Base-by-base conservation (phyloP, 1,284 basidiomycete genomes). In the Ganoderma multipileum region DNA sequence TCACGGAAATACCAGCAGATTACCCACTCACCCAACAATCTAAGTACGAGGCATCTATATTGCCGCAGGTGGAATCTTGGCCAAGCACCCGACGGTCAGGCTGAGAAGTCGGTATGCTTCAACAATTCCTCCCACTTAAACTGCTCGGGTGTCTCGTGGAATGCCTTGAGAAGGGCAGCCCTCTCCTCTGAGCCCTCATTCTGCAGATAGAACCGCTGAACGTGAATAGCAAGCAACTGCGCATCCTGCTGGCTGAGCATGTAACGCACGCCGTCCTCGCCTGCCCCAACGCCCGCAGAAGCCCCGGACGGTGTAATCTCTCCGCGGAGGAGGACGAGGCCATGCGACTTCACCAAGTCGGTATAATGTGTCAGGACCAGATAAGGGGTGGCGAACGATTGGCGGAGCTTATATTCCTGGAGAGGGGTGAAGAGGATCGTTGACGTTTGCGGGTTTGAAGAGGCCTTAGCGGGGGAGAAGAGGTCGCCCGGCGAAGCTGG, bases 281-380 rank as follows among this genome's bases (percentile, higher is more conserved):
- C 71, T 69, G 70, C 54, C 58, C 71, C 68, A 54, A 42, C 64
- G 33, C 75, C 77, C 11, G 76, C 81, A 60, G 78, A 77, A n/a
- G 82, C 79, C n/a, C 87, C 80, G 2, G 86, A 82, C 1, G 93
- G 90, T 0, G 95, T 95, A 71, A 99, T 91, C 80, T 99, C 97
- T 23, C 97, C 98, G 44, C 96, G 87, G 81, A 99, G 86, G 8
- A 99, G 87, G 0, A 98, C 95, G 54, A 94, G 79, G 18, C 89
- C 91, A 78, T 99, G 97, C 7, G 91, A 91, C 33, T 86, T 78
- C 1, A 91, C 88, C 8, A 99, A 82, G 77, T 99, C 97, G 50
- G 97, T 93, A 81, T 99, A 98, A 79, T 95, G 90, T 7, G 97
- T 98, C 60, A 99, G 78, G 42, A 95, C 93, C 33, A 99, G 86